Conservation (phyloP, 1,284 basidiomycete species). For the Moesziomyces globuligerus region DNA sequence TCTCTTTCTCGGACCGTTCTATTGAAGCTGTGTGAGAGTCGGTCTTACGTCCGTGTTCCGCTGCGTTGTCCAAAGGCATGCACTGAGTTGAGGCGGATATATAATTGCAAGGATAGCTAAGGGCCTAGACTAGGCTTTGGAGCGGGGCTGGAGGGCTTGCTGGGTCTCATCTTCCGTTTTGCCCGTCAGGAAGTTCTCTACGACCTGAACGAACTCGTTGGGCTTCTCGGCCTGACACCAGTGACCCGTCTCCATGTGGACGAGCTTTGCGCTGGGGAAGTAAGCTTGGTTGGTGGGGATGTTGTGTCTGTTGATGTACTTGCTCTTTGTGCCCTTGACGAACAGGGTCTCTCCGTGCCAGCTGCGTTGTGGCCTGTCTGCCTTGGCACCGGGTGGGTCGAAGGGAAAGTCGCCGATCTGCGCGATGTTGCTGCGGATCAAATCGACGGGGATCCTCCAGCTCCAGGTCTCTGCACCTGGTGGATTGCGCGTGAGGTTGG, state of each 20-base stretch:
- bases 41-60: too few relatives aligned
- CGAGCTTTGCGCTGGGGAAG: constrained; percentile 74
- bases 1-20: background rate
- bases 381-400: constrained; percentile 69
- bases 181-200: constrained; percentile 62
- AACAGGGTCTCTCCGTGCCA: constrained; percentile 78
- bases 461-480: constrained; percentile 68
- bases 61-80: too few relatives aligned
- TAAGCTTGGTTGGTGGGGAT: constrained; percentile 73
- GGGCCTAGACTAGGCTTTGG: constrained; percentile 3
- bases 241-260: constrained; percentile 67
- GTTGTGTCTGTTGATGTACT: constrained; percentile 79
- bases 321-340: constrained; percentile 76
- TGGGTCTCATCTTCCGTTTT: constrained; percentile 31
- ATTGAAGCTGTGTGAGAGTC: too few relatives aligned
- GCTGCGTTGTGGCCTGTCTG: constrained; percentile 66
- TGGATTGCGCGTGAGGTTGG: constrained; percentile 74
- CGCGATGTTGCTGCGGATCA: constrained; percentile 74
- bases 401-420: constrained; percentile 81
- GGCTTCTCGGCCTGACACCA: constrained; percentile 69
- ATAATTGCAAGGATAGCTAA: too few relatives aligned
- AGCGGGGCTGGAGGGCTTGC: constrained; percentile 30
- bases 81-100: too few relatives aligned
- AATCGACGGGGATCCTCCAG: constrained; percentile 79
- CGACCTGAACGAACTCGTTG: constrained; percentile 65